phyloP scores from a whole-genome alignment of 768 basidiomycete species.

The Mycena crocata region DNA sequence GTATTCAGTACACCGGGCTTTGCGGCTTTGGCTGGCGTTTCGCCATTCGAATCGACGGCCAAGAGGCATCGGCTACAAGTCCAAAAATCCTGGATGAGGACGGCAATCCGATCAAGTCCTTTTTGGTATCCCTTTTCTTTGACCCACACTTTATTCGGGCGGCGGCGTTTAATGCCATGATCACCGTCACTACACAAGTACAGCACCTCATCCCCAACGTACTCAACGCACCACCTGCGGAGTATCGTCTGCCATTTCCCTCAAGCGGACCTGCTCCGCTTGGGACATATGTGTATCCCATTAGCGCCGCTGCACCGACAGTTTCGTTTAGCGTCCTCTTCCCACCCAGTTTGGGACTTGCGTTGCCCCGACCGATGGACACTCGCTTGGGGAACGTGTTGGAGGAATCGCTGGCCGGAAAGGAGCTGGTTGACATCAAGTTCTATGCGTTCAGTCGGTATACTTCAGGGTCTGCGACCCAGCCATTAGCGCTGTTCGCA shows the following conservation, averaged over 20 bases:
- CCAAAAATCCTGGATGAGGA: too few species aligned
- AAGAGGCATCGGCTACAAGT: too few species aligned
- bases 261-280: too few species aligned
- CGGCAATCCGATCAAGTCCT: too few species aligned
- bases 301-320: constrained; percentile 3
- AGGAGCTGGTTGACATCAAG: constrained; percentile 34
- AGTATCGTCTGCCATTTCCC: too few species aligned
- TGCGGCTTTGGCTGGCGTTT: not conserved
- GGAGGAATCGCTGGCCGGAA: constrained; percentile 26
- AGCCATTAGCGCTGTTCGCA: constrained; percentile 33
- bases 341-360: constrained; percentile 2
- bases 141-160: too few species aligned
- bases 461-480: constrained; percentile 3
- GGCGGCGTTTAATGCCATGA: too few species aligned
- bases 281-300: constrained; percentile 1
- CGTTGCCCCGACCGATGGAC: constrained; percentile 1
- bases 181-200: too few species aligned
- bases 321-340: constrained; percentile 11
- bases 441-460: constrained; percentile 38
- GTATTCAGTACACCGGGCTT: not conserved
- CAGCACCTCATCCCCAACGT: too few species aligned
- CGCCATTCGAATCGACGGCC: too few species aligned
- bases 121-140: too few species aligned
- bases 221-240: too few species aligned
- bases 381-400: constrained; percentile 25